Base-by-base conservation (phyloP, 1,139 yeast genomes). In the Candida tunisiensis region DNA sequence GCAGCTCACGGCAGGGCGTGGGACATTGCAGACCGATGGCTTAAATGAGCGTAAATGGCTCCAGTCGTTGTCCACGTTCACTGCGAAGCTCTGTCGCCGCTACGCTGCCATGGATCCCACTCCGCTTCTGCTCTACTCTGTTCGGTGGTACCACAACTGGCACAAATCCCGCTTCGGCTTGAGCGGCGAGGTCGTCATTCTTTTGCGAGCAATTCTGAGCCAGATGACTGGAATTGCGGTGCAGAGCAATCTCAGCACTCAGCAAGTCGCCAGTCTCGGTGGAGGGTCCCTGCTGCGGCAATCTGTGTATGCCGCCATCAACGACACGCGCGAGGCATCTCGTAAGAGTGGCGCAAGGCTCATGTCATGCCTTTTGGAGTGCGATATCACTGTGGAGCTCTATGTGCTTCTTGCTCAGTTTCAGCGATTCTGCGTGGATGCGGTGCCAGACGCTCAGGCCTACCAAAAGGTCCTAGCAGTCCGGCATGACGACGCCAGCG, bases 201-300 rank as follows among this genome's bases (percentile, higher is more conserved):
- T 88, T 7, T 50, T 88, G 26, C 66, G 69, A 36, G 92, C 82
- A 34, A 54, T 85, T 28, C 51, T 85, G 12, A 51, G 63, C 15
- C 63, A 74, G 9, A 82, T 85, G 77, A 82, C 92, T 11, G 96
- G 96, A 3, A 66, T 83, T 21, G 78, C 75, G 34, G 64, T 73
- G 13, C 65, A 64, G 19, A 57, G 72, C 4, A 74, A 79, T 41
- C 53, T 82, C 27, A 73, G 85, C 0, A 51, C 64, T 5, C 55
- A 60, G 15, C 93, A 82, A 43, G 62, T 85, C 12, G 61, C 69
- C 29, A 62, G 71, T 51, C 54, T 85, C 23, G 74, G 74, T 32
- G 69, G 82, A 22, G 91, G 80, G 1, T 55, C 62, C 1, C 53
- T 68, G 9, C 49, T 85, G 28, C 66, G 68, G 33, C 58, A 59